Conservation (phyloP, 208 protist species). For the Crithidia mellificae region DNA sequence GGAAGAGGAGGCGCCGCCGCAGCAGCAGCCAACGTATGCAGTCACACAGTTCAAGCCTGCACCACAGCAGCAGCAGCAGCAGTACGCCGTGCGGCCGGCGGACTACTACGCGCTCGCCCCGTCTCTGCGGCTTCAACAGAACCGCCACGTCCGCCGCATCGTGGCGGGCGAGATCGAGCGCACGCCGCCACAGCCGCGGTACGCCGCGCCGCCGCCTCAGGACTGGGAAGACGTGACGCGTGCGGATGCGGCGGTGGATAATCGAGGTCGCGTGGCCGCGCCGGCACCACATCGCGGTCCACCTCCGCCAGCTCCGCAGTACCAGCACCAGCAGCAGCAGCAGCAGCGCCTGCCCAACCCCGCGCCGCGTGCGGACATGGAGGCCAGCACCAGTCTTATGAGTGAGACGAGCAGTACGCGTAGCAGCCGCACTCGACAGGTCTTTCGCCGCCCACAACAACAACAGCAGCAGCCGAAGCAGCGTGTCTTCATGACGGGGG, state of each 20-base stretch:
- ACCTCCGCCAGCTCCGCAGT: not conserved
- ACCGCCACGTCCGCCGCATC: conserved; percentile 27
- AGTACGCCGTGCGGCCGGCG: not conserved
- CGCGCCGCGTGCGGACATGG: not conserved
- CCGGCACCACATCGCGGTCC: no score
- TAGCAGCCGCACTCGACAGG: conserved; percentile 16
- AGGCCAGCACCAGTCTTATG: conserved; percentile 6
- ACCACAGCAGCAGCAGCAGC: conserved; percentile 2
- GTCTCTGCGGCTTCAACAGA: conserved; percentile 19
- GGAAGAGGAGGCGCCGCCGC: not conserved
- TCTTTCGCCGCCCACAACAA: conserved; percentile 5
- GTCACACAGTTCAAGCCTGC: not conserved
- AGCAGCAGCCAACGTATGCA: not conserved
- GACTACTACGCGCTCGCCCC: conserved; percentile 14
- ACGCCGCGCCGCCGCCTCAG: not conserved
- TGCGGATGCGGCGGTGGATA: no score
- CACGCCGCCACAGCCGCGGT: not conserved
- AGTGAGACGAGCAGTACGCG: conserved; percentile 17
- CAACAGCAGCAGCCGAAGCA: not conserved
- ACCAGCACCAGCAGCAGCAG: conserved; percentile 4
- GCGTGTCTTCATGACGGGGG: conserved; percentile 10
- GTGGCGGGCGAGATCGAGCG: conserved; percentile 1
- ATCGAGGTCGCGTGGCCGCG: no score
- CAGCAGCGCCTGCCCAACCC: not conserved
- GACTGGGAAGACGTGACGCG: not conserved